Percentiles rank a stretch among this genome's conserved stretches.
These are phyloP conservation scores for Diaporthe sp. DNA, from an alignment of 2,329 filamentous ascomycete genomes.

Conservation along the genomic window DNA sequence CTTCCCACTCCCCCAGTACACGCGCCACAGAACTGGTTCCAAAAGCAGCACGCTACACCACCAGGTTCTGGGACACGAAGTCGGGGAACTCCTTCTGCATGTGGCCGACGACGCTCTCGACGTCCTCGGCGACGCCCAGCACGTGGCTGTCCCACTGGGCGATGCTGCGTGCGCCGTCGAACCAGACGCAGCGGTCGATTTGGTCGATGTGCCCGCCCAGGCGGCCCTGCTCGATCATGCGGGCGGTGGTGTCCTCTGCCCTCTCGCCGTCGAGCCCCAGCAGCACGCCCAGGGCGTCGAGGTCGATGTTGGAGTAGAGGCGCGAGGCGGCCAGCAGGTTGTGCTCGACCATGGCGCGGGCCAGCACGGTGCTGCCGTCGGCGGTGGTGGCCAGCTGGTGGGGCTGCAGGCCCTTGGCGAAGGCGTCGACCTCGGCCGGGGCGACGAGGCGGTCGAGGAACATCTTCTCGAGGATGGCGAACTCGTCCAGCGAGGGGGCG, in stretches of 20 bases:
- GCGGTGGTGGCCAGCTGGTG: constrained; percentile 93
- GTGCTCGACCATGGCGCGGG: constrained; percentile 95
- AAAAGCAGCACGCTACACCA: constrained; percentile 32
- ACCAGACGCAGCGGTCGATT: constrained; percentile 89
- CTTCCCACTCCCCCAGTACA: background rate
- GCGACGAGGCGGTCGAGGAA: constrained; percentile 89
- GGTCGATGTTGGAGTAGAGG: constrained; percentile 82
- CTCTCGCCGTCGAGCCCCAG: constrained; percentile 84
- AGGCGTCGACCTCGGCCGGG: constrained; percentile 86
- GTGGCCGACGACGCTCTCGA: constrained; percentile 86
- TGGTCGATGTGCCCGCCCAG: constrained; percentile 93
- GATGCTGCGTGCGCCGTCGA: constrained; percentile 82
- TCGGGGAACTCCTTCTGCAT: constrained; percentile 86
- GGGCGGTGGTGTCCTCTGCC: constrained; percentile 91
- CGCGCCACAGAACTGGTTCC: too few species aligned
- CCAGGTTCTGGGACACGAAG: constrained; percentile 44
- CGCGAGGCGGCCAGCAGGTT: constrained; percentile 90
- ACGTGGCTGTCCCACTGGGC: constrained; percentile 92
- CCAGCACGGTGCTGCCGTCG: constrained; percentile 93
- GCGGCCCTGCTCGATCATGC: constrained; percentile 96
- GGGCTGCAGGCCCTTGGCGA: constrained; percentile 82
- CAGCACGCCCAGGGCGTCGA: constrained; percentile 81
- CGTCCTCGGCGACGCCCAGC: constrained; percentile 87
- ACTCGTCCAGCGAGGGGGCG: constrained; percentile 80
- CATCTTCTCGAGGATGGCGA: constrained; percentile 95